phyloP scores from a whole-genome alignment of 495 filamentous ascomycete species.

The Penicillium dipodomyicola region DNA sequence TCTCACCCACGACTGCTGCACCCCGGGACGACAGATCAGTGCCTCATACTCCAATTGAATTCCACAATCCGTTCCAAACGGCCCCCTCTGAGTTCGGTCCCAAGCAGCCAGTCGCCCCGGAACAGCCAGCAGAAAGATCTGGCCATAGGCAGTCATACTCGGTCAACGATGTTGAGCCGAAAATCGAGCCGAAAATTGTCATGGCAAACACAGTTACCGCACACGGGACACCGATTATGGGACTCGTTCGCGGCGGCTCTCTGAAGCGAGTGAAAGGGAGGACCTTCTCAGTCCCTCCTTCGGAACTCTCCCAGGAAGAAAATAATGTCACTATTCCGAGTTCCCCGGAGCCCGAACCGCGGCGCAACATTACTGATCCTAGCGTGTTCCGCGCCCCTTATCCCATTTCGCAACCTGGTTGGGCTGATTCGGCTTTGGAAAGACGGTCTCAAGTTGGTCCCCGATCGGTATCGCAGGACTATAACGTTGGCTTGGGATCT shows the following conservation, averaged over 20 bases:
- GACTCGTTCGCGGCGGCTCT: slow-evolving; percentile 27
- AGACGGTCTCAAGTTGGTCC: slow-evolving; percentile 16
- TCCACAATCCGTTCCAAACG: slow-evolving; percentile 38
- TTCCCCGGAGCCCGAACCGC: slow-evolving; percentile 25
- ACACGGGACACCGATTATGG: slow-evolving; percentile 20
- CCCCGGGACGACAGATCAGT: slow-evolving; percentile 10
- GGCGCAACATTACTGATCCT: slow-evolving; percentile 46
- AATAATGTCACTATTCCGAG: slow-evolving; percentile 17
- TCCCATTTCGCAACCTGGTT: slow-evolving; percentile 21
- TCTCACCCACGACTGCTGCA: slow-evolving; percentile 21
- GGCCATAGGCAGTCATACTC: slow-evolving; percentile 24
- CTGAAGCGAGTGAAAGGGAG: slow-evolving; percentile 38
- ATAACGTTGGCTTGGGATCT: slow-evolving; percentile 20
- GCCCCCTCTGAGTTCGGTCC: neutral
- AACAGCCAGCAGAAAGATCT: slow-evolving; percentile 9
- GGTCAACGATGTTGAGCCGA: slow-evolving; percentile 28
- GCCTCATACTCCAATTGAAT: slow-evolving; percentile 27
- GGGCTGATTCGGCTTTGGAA: slow-evolving; percentile 15
- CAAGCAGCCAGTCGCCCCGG: neutral
- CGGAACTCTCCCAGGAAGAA: slow-evolving; percentile 27
- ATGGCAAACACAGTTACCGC: slow-evolving; percentile 27
- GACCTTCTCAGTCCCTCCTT: slow-evolving; percentile 34
- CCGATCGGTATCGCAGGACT: slow-evolving; percentile 32
- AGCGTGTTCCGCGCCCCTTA: slow-evolving; percentile 37
- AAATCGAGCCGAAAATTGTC: slow-evolving; percentile 26